Percentiles rank a stretch among this genome's conserved stretches.
Conservation (phyloP, 139 green algal genomes). For the Monoraphidium neglectum region DNA sequence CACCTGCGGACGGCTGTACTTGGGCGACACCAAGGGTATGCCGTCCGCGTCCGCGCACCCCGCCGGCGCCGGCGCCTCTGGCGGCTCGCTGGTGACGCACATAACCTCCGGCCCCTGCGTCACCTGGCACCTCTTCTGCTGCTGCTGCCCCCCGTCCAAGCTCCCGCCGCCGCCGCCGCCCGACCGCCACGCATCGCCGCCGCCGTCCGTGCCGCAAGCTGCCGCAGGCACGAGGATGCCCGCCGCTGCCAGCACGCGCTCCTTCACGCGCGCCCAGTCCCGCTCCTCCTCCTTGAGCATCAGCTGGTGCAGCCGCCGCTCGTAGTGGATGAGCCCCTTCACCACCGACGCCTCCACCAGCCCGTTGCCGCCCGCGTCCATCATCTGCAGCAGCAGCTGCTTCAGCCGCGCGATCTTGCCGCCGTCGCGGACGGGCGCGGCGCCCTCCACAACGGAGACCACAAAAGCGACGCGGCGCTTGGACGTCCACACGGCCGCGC, state of each 20-base stretch:
- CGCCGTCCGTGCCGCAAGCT: conserved; percentile 9
- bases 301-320: conserved; percentile 91
- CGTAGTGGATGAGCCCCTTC: conserved; percentile 77
- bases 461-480: conserved; percentile 77
- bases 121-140: neutral
- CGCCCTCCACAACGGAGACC: conserved; percentile 70
- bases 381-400: conserved; percentile 70
- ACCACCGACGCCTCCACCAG: conserved; percentile 23
- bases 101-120: neutral
- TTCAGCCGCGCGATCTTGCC: conserved; percentile 64
- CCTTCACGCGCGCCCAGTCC: conserved; percentile 44
- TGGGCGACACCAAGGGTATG: conserved; percentile 13
- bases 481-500: conserved; percentile 79
- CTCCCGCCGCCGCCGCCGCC: conserved; percentile 43
- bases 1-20: conserved; percentile 24
- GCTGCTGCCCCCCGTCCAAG: conserved; percentile 35
- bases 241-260: neutral
- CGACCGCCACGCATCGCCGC: neutral
- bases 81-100: too few species aligned
- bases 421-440: conserved; percentile 55
- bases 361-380: conserved; percentile 22
- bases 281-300: conserved; percentile 80
- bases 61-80: neutral
- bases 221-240: neutral
- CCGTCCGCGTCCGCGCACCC: neutral